Conservation (phyloP, 2,329 filamentous ascomycete genomes). For the Tolypocladium amazonense region DNA sequence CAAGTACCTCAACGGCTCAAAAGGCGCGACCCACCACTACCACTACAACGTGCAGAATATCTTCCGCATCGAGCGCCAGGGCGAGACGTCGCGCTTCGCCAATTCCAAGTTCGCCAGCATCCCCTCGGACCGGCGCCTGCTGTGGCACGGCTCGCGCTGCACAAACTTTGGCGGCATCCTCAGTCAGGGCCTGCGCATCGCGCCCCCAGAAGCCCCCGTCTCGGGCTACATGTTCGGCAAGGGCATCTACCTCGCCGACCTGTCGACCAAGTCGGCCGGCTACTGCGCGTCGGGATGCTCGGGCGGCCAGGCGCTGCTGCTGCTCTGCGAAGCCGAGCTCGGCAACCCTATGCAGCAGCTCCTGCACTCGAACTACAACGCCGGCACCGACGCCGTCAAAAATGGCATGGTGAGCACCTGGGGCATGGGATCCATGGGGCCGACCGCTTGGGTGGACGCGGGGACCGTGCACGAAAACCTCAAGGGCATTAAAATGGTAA, state of each 20-base stretch:
- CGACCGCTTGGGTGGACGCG: constrained; percentile 67
- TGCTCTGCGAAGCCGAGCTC: constrained; percentile 72
- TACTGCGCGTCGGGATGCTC: constrained; percentile 58
- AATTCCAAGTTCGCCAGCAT: constrained; percentile 40
- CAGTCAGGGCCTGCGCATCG: constrained; percentile 80
- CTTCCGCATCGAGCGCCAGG: constrained; percentile 70
- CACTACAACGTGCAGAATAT: constrained; percentile 58
- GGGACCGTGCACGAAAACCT: constrained; percentile 51
- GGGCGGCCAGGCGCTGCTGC: constrained; percentile 60
- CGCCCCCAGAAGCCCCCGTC: constrained; percentile 71
- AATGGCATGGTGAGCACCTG: constrained; percentile 56
- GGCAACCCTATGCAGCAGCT: constrained; percentile 65
- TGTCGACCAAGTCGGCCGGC: constrained; percentile 70
- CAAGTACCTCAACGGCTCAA: constrained; percentile 57
- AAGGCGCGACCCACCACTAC: constrained; percentile 54
- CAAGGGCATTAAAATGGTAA: constrained; percentile 59
- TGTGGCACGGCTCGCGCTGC: constrained; percentile 79
- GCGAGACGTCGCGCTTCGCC: constrained; percentile 60
- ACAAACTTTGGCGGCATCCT: constrained; percentile 86
- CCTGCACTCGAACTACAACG: constrained; percentile 44
- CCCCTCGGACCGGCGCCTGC: constrained; percentile 58
- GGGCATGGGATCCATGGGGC: constrained; percentile 56
- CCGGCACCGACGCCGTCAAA: constrained; percentile 50
- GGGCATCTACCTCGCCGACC: constrained; percentile 80
- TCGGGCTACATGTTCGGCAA: constrained; percentile 85